Conservation (phyloP, 2,329 filamentous ascomycete genomes). For the Berkeleyomyces rouxiae region DNA sequence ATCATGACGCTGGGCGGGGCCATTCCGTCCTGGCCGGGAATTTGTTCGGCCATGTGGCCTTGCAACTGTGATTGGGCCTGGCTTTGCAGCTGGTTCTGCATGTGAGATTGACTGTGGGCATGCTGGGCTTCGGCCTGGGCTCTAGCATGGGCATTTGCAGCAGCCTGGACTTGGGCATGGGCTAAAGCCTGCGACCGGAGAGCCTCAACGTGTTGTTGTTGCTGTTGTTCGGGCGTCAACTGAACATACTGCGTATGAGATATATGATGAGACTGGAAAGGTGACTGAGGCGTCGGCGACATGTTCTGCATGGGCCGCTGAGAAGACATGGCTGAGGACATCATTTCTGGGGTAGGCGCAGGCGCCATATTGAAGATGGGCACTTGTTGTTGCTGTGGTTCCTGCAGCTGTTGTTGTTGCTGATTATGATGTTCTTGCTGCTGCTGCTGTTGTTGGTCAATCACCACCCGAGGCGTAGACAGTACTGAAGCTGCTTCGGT, state of each 20-base stretch:
- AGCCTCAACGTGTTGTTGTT: slow-evolving; percentile 4
- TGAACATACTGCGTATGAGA: neutral
- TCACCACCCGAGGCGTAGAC: neutral
- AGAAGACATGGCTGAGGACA: slow-evolving; percentile 1
- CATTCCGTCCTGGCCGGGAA: neutral
- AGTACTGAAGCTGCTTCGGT: neutral
- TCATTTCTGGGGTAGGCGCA: slow-evolving; percentile 3
- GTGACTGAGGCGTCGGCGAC: neutral
- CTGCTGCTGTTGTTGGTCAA: neutral
- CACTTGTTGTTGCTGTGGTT: neutral
- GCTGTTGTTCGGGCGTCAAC: neutral
- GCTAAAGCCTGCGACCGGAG: slow-evolving; percentile 3
- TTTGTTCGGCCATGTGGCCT: neutral
- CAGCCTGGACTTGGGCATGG: slow-evolving; percentile 1
- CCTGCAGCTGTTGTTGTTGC: neutral
- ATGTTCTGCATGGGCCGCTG: neutral
- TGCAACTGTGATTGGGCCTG: slow-evolving; percentile 3
- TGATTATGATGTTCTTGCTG: neutral
- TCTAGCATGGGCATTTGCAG: slow-evolving; percentile 4
- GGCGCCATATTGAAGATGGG: neutral
- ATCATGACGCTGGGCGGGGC: slow-evolving; percentile 1
- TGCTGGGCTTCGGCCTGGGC: slow-evolving; percentile 8
- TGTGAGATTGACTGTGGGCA: neutral
- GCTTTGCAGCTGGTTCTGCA: neutral
- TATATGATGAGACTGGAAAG: neutral